Evolutionary conservation across 352 stramenopile genomes (phyloP).

Genomic region (Globisporangium acanthophoron): DNA sequence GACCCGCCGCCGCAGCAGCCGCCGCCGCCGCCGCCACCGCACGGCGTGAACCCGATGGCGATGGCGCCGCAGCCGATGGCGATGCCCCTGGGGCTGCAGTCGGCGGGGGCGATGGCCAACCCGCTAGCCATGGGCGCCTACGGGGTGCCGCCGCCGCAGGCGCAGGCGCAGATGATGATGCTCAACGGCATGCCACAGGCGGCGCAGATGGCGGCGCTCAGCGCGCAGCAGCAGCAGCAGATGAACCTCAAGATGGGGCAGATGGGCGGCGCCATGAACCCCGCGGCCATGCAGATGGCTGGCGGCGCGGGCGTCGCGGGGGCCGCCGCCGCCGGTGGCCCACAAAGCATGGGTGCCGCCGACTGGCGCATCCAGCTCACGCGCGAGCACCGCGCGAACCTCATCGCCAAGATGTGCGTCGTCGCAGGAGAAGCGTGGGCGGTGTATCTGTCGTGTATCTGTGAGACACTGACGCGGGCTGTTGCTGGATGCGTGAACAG

Average conservation of each 20-base stretch:
- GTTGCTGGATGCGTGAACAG: conserved; percentile 18
- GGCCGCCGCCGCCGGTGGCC: conserved; percentile 3
- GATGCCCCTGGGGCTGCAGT: conserved; percentile 54
- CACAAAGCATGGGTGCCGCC: conserved; percentile 29
- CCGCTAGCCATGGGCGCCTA: neutral
- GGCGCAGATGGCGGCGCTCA: neutral
- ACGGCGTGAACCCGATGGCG: conserved; percentile 58
- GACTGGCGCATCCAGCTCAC: conserved; percentile 83
- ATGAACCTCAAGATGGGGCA: neutral
- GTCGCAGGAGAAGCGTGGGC: conserved; percentile 1
- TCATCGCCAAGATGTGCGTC: conserved; percentile 82
- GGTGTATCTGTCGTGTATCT: too few relatives aligned
- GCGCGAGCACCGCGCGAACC: conserved; percentile 71
- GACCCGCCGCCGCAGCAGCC: neutral
- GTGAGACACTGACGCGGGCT: conserved; percentile 4
- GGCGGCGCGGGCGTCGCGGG: conserved; percentile 14
- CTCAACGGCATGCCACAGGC: neutral
- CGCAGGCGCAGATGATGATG: neutral
- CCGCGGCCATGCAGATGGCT: conserved; percentile 33
- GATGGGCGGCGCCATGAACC: conserved; percentile 14
- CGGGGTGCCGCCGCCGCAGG: neutral
- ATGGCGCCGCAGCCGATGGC: conserved; percentile 54
- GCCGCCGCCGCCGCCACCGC: conserved; percentile 38
- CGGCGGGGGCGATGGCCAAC: conserved; percentile 39
- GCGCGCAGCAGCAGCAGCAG: conserved; percentile 3